Evolutionary conservation across 1,139 yeast species (phyloP).

Genomic region (Blastobotrys apis): DNA sequence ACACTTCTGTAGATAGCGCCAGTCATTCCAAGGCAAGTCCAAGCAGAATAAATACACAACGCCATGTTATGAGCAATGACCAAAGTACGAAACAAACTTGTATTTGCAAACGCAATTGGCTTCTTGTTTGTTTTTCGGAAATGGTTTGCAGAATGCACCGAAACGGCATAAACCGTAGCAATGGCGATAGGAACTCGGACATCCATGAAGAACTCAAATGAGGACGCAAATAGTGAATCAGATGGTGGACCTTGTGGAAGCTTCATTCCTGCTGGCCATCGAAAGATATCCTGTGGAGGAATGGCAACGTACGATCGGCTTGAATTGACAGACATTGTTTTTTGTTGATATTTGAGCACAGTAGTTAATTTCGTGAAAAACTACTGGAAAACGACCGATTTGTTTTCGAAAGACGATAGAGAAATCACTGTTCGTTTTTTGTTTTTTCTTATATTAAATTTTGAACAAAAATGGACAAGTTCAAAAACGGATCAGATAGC

Average conservation of each 20-base stretch:
- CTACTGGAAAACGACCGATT: no score
- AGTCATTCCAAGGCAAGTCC: constrained; percentile 71
- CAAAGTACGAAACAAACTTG: constrained; percentile 47
- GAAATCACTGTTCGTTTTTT: no score
- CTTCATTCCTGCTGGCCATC: constrained; percentile 30
- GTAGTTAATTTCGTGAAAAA: no score
- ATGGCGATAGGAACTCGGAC: constrained; percentile 51
- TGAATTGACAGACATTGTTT: no score
- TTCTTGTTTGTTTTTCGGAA: constrained; percentile 45
- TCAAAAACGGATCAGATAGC: no score
- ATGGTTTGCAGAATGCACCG: constrained; percentile 55
- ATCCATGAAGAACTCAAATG: constrained; percentile 39
- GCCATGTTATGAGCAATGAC: constrained; percentile 61
- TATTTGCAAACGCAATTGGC: constrained; percentile 50
- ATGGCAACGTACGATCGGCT: constrained; percentile 23
- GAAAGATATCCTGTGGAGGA: constrained; percentile 29
- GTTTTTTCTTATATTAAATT: no score
- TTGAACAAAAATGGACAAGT: no score
- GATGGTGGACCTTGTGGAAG: constrained; percentile 30
- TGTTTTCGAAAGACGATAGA: no score
- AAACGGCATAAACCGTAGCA: constrained; percentile 55
- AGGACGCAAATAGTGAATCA: constrained; percentile 26
- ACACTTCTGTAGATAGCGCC: constrained; percentile 42
- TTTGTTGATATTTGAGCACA: no score
- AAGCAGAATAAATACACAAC: constrained; percentile 61